Conservation (phyloP, 257 asterid species). For the Orobanche coerulescens region DNA sequence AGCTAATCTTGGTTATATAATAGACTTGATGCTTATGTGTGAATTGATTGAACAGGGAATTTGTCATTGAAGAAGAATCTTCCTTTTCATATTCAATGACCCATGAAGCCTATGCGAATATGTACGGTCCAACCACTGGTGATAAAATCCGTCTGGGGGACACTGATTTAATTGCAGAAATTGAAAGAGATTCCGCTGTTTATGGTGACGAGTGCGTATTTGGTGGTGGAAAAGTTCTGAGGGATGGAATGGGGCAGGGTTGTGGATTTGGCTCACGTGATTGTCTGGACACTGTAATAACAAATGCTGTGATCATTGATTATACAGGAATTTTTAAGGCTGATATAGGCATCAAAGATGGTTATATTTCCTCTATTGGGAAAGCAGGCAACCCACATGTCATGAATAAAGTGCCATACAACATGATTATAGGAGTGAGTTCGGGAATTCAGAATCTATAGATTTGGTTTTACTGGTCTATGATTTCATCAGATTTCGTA, state of each 20-base stretch:
- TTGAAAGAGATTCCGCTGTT: constrained; percentile 61
- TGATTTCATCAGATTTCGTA: constrained; percentile 6
- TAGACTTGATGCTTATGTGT: constrained; percentile 19
- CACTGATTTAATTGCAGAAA: constrained; percentile 79
- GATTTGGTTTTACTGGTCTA: neutral
- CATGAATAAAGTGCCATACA: constrained; percentile 46
- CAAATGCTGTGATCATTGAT: constrained; percentile 83
- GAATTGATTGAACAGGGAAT: constrained; percentile 52
- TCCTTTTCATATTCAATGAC: constrained; percentile 44
- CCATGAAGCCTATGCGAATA: constrained; percentile 68
- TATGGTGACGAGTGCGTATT: constrained; percentile 94
- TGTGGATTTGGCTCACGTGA: constrained; percentile 48
- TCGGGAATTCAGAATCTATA: constrained; percentile 20
- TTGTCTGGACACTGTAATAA: constrained; percentile 85
- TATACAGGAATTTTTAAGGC: constrained; percentile 88
- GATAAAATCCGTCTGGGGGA: constrained; percentile 91
- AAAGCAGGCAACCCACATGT: constrained; percentile 90
- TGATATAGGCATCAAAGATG: constrained; percentile 84
- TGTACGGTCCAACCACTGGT: constrained; percentile 91
- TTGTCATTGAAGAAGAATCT: constrained; percentile 51
- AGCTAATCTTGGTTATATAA: neutral
- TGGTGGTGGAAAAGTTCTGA: constrained; percentile 93
- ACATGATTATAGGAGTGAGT: constrained; percentile 81
- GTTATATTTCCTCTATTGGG: constrained; percentile 58
- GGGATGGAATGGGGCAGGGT: constrained; percentile 96